Evolutionary conservation across 164 flowering plant genomes (phyloP).

Genomic region (Vitis rupestris): DNA sequence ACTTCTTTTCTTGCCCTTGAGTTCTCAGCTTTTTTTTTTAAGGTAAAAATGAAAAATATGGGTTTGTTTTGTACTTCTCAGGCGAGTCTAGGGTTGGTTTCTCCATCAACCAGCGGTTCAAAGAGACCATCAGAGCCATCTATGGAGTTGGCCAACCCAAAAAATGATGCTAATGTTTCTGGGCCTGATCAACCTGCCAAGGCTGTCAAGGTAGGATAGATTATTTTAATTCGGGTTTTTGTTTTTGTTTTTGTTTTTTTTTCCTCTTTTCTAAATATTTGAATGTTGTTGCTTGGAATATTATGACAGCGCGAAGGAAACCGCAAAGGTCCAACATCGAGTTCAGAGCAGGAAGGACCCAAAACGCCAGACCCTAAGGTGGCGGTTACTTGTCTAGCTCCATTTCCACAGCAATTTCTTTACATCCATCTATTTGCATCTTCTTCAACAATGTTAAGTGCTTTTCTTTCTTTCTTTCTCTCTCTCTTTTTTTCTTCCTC

Average conservation of each 20-base stretch:
- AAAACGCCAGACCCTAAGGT: slow-evolving; percentile 97
- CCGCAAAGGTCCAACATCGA: slow-evolving; percentile 68
- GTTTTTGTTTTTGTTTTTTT: neutral
- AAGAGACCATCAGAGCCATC: slow-evolving; percentile 72
- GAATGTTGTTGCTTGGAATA: neutral
- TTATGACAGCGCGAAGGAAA: slow-evolving; percentile 67
- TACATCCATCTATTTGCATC: neutral
- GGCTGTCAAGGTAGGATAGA: slow-evolving; percentile 51
- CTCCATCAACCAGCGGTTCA: slow-evolving; percentile 49
- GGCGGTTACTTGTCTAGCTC: neutral
- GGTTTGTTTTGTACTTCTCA: slow-evolving; percentile 33
- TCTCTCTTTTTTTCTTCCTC: neutral
- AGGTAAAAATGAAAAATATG: neutral
- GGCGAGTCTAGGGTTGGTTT: slow-evolving; percentile 43
- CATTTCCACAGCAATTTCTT: neutral
- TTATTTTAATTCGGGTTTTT: neutral
- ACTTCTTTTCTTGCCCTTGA: neutral
- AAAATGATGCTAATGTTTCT: slow-evolving; percentile 36
- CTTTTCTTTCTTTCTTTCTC: neutral
- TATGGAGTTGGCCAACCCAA: slow-evolving; percentile 68
- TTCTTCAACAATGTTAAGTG: neutral
- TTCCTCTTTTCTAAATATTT: neutral
- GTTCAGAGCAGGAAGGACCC: slow-evolving; percentile 87
- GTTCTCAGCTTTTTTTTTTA: slow-evolving; percentile 2
- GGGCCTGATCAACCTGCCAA: slow-evolving; percentile 45